Evolutionary conservation across 306 rosid species (phyloP).

Genomic region (Medicago ruthenica): DNA sequence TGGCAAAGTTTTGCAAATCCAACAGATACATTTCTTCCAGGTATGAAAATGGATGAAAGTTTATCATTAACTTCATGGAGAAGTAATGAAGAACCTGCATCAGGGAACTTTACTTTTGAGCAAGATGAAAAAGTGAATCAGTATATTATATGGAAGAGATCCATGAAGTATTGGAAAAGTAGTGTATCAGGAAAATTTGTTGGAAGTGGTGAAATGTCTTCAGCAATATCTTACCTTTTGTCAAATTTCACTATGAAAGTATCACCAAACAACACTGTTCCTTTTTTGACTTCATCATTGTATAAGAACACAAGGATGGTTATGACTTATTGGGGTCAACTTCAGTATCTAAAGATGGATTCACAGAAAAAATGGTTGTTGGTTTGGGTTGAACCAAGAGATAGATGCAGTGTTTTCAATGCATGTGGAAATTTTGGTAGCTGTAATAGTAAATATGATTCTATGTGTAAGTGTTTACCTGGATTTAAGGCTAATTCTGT

Average conservation of each 20-base stretch:
- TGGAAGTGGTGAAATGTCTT: conserved; percentile 66
- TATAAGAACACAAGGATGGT: conserved; percentile 58
- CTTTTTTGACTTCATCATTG: background rate
- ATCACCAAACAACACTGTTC: background rate
- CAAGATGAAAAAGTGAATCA: conserved; percentile 63
- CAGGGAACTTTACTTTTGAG: conserved; percentile 77
- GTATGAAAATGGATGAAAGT: conserved; percentile 67
- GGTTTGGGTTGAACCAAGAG: conserved; percentile 78
- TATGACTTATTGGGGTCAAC: conserved; percentile 68
- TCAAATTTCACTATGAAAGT: conserved; percentile 29
- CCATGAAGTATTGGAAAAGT: conserved; percentile 77
- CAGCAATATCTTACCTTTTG: conserved; percentile 63
- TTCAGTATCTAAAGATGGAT: conserved; percentile 60
- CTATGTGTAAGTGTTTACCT: conserved; percentile 71
- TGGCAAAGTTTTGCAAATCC: conserved; percentile 84
- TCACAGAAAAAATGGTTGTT: conserved; percentile 59
- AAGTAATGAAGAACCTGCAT: conserved; percentile 63
- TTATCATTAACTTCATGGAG: conserved; percentile 71
- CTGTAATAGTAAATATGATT: conserved; percentile 62
- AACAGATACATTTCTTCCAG: conserved; percentile 83
- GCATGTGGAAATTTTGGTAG: conserved; percentile 77
- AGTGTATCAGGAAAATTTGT: conserved; percentile 58
- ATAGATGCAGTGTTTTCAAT: conserved; percentile 76
- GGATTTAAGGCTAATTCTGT: conserved; percentile 69
- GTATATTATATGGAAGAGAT: conserved; percentile 71